phyloP scores from a whole-genome alignment of 1,139 yeast species.

The Nakaseomyces glabratus region DNA sequence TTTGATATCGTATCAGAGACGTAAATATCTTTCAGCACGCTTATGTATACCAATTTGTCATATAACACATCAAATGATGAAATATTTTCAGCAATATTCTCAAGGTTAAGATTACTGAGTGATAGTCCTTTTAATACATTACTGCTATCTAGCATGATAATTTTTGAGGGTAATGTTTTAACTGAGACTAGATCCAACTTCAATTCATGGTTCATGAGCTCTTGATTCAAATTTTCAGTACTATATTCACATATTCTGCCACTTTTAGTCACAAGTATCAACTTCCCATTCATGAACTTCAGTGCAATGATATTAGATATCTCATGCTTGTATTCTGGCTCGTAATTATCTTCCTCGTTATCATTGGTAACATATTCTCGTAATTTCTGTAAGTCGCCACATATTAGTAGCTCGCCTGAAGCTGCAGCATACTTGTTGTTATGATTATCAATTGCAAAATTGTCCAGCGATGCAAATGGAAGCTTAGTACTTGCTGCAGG shows the following conservation, averaged over 20 bases:
- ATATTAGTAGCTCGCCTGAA: constrained; percentile 24
- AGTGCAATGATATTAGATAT: too few relatives aligned
- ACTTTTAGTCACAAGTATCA: too few relatives aligned
- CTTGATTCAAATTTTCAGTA: too few relatives aligned
- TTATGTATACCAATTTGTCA: constrained; percentile 10
- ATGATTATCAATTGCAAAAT: constrained; percentile 21
- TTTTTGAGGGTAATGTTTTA: too few relatives aligned
- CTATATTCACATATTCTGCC: too few relatives aligned
- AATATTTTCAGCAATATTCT: constrained; percentile 6
- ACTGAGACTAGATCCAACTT: too few relatives aligned
- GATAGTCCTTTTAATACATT: too few relatives aligned
- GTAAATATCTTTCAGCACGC: constrained; percentile 10
- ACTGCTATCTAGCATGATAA: too few relatives aligned
- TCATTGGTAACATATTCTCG: constrained; percentile 18
- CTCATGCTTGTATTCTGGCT: too few relatives aligned
- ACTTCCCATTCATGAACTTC: too few relatives aligned
- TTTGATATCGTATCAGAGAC: constrained; percentile 1
- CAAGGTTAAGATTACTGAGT: too few relatives aligned
- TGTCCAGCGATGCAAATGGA: constrained; percentile 27
- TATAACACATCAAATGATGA: constrained; percentile 16
- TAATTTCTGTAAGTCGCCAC: constrained; percentile 27
- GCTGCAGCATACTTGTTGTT: constrained; percentile 27
- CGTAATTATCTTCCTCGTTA: constrained; percentile 4
- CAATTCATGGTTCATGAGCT: too few relatives aligned
- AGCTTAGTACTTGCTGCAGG: constrained; percentile 27